phyloP scores from a whole-genome alignment of 2,329 filamentous ascomycete genomes.

The Ceratocystiopsis minuta region DNA sequence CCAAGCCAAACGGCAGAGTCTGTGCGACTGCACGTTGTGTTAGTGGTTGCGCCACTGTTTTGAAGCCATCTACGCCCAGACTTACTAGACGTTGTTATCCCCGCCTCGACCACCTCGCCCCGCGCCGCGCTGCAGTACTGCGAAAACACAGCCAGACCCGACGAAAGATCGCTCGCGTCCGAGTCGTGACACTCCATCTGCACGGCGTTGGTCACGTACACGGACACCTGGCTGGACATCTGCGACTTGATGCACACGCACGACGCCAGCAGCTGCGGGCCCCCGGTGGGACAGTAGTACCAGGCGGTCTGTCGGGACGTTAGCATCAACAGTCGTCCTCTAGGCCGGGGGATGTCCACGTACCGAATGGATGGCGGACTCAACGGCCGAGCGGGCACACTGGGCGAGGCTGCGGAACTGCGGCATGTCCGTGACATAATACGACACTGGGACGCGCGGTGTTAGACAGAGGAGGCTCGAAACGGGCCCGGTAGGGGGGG shows the following conservation, averaged over 20 bases:
- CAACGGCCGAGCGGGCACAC: conserved; percentile 26
- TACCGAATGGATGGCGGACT: no score
- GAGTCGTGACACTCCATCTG: conserved; percentile 26
- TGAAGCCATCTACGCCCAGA: background rate
- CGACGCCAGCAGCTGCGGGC: conserved; percentile 31
- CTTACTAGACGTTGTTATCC: background rate
- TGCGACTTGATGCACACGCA: conserved; percentile 33
- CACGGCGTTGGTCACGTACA: conserved; percentile 24
- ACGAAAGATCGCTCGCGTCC: conserved; percentile 25
- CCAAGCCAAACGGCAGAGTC: background rate
- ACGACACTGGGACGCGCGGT: conserved; percentile 27
- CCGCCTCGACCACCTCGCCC: background rate
- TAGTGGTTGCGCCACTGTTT: background rate
- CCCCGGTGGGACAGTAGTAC: conserved; percentile 23
- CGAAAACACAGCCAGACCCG: conserved; percentile 20
- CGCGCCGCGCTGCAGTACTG: background rate
- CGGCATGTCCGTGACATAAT: conserved; percentile 33
- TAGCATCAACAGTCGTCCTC: background rate
- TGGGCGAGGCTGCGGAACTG: conserved; percentile 24
- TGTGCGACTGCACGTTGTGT: background rate
- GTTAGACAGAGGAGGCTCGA: no score
- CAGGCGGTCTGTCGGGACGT: conserved; percentile 18
- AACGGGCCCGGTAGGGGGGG: no score
- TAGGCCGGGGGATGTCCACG: no score
- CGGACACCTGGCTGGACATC: conserved; percentile 25